Percentiles rank a stretch among this genome's conserved stretches.
These are phyloP conservation scores for Acanthochlamys bracteata DNA, from an alignment of 106 monocot genomes.

Conservation along the genomic window DNA sequence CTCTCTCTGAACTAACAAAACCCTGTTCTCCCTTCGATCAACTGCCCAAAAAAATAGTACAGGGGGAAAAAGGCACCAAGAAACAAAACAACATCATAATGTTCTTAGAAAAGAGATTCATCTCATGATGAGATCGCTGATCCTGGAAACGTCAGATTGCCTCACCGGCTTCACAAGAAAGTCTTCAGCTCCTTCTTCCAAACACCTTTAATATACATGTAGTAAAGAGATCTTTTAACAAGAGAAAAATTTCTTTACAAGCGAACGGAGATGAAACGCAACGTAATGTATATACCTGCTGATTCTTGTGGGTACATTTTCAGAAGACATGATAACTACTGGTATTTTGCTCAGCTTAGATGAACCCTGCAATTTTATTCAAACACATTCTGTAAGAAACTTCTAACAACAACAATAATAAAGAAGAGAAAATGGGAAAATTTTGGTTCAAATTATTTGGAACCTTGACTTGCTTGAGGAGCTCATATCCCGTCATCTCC, in stretches of 20 bases:
- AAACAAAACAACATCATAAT: too few relatives aligned
- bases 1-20: too few relatives aligned
- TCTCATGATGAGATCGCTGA: conserved; percentile 32
- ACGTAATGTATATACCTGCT: conserved; percentile 18
- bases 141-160: conserved; percentile 40
- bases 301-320: conserved; percentile 60
- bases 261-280: background rate
- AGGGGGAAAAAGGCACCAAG: too few relatives aligned
- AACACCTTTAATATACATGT: conserved; percentile 26
- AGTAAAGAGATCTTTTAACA: background rate
- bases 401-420: background rate
- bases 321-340: conserved; percentile 78
- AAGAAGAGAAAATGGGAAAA: background rate
- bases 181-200: conserved; percentile 65
- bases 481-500: conserved; percentile 90
- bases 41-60: too few relatives aligned
- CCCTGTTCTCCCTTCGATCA: too few relatives aligned
- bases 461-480: conserved; percentile 75
- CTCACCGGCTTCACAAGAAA: conserved; percentile 67
- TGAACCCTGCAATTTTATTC: conserved; percentile 46
- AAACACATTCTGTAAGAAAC: background rate
- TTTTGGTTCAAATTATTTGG: background rate
- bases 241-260: background rate
- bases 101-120: conserved; percentile 1
- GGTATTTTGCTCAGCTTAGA: conserved; percentile 55